A percentile compares a stretch with the other conserved stretches of the same genome.
Conservation (phyloP, 495 filamentous ascomycete genomes). For the Astrothelium macrocarpum region DNA sequence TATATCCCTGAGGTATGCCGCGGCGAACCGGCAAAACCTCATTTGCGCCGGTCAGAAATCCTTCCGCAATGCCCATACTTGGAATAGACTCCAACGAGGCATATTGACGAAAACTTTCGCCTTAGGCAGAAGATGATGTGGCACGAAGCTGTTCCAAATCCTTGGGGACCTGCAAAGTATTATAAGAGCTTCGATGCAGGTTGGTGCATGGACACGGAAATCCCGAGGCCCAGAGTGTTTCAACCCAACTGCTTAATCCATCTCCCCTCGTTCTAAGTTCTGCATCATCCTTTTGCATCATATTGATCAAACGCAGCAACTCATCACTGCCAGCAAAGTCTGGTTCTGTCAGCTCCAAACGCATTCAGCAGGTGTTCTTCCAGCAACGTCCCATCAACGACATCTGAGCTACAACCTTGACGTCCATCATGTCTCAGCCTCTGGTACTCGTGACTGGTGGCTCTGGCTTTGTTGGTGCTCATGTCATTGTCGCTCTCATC, state of each 20-base stretch:
- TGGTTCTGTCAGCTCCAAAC: neutral
- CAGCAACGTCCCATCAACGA: neutral
- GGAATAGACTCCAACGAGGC: no score
- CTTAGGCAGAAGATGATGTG: neutral
- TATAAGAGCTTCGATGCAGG: neutral
- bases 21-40: no score
- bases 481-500: constrained; percentile 12
- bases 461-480: constrained; percentile 14
- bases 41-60: no score
- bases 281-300: neutral
- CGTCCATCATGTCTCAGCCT: neutral
- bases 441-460: constrained; percentile 17
- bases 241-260: neutral
- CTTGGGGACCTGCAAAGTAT: no score
- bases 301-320: neutral
- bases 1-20: no score
- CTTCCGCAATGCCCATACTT: no score
- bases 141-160: no score
- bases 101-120: neutral
- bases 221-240: neutral
- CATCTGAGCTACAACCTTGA: neutral
- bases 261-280: neutral
- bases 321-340: neutral
- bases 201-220: neutral
- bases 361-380: neutral